Base-by-base conservation (phyloP, 176 grass and related monocot species). In the Carex kokanica region DNA sequence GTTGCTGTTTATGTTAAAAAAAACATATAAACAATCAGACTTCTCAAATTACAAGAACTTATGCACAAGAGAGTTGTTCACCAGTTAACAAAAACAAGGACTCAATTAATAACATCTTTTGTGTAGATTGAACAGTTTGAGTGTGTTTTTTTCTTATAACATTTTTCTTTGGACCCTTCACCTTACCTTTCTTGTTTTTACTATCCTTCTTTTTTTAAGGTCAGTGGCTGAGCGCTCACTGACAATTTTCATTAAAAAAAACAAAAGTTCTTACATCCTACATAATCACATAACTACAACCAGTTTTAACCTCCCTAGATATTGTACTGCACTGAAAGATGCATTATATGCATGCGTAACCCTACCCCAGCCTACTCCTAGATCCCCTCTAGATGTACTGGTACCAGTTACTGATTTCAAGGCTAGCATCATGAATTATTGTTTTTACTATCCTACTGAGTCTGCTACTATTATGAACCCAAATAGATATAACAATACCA, bases 1-100 rank as follows among this genome's bases (percentile, higher is more conserved):
- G 96, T 98, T 91, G 96, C 96, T 98, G 92, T 78, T 71, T 63
- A 90, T 83, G 63, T 84, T 68, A 78, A 47, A 86, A 36, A 36
- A 36, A 75, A 52, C 64, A 83, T 83, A 24, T 9, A 69, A 88
- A 15, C 5, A 78, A 82, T 80, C 60, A 85, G 45, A 54, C 13
- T 53, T 69, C 3, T 77, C 23, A 29, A 20, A 45, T 29, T 17
- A 16, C 3, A 77, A 55, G 73, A 55, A 55, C 4, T 54, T 16
- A 15, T 75, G 49, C 49, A 52, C 47, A 17, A 75, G 47, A 53
- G 43, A 27, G 11, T 31, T 54, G 38, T 77, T 25, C 51, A 32
- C 16, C 12, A 41, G 60, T 61, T 43, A 20, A 40, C 34, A n/a
- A 40, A 21, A 70, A 34, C 0, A 69, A 27, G 16, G 13, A 6